Evolutionary conservation across 1,139 yeast genomes (phyloP).

Genomic region (Suhomyces choctaworum): DNA sequence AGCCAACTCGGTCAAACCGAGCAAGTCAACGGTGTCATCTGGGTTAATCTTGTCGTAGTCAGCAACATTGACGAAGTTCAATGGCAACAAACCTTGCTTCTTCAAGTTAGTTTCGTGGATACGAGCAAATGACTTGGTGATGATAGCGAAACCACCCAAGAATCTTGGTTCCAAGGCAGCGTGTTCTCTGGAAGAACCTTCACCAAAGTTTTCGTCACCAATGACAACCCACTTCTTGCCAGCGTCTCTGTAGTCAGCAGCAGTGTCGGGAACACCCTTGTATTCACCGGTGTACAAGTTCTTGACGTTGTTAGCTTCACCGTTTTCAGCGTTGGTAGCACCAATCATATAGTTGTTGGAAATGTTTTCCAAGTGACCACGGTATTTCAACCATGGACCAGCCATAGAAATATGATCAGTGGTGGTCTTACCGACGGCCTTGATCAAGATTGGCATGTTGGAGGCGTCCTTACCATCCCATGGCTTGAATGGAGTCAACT

Average conservation of each 20-base stretch:
- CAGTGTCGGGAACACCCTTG: slow-evolving; percentile 96
- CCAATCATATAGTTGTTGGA: slow-evolving; percentile 99
- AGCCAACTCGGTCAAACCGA: slow-evolving; percentile 82
- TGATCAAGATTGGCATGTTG: slow-evolving; percentile 89
- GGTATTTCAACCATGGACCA: slow-evolving; percentile 99
- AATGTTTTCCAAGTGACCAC: slow-evolving; percentile 99
- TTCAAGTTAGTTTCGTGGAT: slow-evolving; percentile 55
- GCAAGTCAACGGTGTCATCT: slow-evolving; percentile 83
- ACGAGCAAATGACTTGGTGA: slow-evolving; percentile 97
- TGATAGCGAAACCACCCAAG: slow-evolving; percentile 97
- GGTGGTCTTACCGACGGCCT: slow-evolving; percentile 97
- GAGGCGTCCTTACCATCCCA: slow-evolving; percentile 97
- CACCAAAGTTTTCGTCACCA: slow-evolving; percentile 99
- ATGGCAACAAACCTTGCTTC: slow-evolving; percentile 68
- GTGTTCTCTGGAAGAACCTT: slow-evolving; percentile 99
- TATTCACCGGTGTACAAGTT: slow-evolving; percentile 91
- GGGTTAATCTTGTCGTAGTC: slow-evolving; percentile 95
- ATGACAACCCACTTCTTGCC: slow-evolving; percentile 96
- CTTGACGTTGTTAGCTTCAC: slow-evolving; percentile 88
- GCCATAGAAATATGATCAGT: slow-evolving; percentile 99
- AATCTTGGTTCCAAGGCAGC: slow-evolving; percentile 99
- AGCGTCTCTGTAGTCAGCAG: slow-evolving; percentile 89
- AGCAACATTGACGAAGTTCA: slow-evolving; percentile 83
- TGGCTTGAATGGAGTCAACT: slow-evolving; percentile 51
- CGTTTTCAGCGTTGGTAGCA: slow-evolving; percentile 96